Conservation (phyloP, 208 protist genomes). For the Strigomonas culicis region DNA sequence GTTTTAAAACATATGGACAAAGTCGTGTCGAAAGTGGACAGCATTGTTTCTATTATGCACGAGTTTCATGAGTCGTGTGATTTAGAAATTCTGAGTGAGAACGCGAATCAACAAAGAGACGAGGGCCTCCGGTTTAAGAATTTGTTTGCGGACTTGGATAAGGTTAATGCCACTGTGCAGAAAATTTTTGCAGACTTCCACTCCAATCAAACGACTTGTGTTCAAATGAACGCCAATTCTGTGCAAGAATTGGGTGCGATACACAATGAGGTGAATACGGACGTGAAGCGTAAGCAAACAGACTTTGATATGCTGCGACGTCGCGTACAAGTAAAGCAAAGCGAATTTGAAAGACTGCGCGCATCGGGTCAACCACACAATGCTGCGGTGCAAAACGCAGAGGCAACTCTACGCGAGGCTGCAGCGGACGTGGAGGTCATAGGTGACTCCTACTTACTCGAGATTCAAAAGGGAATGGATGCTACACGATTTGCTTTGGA, state of each 20-base stretch:
- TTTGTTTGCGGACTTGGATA: slow-evolving; percentile 26
- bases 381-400: slow-evolving; percentile 16
- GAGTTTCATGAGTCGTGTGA: slow-evolving; percentile 56
- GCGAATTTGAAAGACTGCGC: slow-evolving; percentile 12
- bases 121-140: slow-evolving; percentile 13
- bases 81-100: slow-evolving; percentile 19
- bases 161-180: slow-evolving; percentile 25
- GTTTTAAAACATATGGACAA: slow-evolving; percentile 21
- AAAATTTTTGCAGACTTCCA: slow-evolving; percentile 25
- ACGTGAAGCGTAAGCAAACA: slow-evolving; percentile 30
- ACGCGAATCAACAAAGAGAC: neutral
- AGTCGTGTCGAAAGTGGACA: slow-evolving; percentile 26
- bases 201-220: slow-evolving; percentile 22
- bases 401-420: slow-evolving; percentile 3
- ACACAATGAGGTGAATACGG: slow-evolving; percentile 21
- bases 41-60: slow-evolving; percentile 28
- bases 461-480: slow-evolving; percentile 35
- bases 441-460: slow-evolving; percentile 32
- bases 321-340: slow-evolving; percentile 35
- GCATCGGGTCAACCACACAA: no score
- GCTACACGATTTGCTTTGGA: slow-evolving; percentile 53
- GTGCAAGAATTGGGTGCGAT: slow-evolving; percentile 36
- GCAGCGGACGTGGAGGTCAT: slow-evolving; percentile 15
- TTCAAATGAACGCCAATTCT: slow-evolving; percentile 25
- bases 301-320: slow-evolving; percentile 52